Conservation (phyloP, 352 stramenopile species). For the Pythium monospermum region DNA sequence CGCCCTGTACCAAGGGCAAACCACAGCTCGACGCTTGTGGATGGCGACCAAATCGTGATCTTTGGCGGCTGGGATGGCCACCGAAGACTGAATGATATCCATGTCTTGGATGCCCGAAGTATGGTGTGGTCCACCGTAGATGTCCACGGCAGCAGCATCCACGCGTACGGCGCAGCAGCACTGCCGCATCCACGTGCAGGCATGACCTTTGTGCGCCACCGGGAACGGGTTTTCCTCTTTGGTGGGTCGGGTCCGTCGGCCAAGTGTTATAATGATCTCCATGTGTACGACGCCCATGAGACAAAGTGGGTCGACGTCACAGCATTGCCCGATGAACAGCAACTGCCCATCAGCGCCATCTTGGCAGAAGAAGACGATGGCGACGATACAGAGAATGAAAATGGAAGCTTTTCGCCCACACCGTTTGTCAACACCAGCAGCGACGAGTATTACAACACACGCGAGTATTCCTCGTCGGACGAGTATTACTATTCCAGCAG, state of each 20-base stretch:
- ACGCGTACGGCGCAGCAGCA: constrained; percentile 22
- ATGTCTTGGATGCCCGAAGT: constrained; percentile 90
- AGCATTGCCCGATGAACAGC: constrained; percentile 40
- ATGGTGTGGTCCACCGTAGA: constrained; percentile 85
- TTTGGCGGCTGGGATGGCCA: constrained; percentile 95
- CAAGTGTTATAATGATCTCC: constrained; percentile 95
- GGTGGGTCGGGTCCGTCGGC: constrained; percentile 89
- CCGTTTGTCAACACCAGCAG: not conserved
- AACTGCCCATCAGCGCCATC: constrained; percentile 51
- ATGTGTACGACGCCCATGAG: constrained; percentile 84
- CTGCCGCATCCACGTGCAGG: constrained; percentile 89
- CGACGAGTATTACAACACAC: not conserved
- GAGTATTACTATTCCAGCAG: constrained; percentile 10
- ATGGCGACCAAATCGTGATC: constrained; percentile 81
- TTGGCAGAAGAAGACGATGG: constrained; percentile 37
- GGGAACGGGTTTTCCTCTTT: constrained; percentile 92
- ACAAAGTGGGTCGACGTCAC: constrained; percentile 41
- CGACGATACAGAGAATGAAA: constrained; percentile 26
- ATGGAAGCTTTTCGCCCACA: no score
- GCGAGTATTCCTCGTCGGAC: not conserved
- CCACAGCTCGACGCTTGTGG: constrained; percentile 91
- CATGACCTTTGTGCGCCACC: constrained; percentile 94
- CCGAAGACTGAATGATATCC: constrained; percentile 93
- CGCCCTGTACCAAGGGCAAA: constrained; percentile 89
- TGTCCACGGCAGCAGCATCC: constrained; percentile 15